Conservation (phyloP, 768 basidiomycete species). For the Floccularia luteovirens region DNA sequence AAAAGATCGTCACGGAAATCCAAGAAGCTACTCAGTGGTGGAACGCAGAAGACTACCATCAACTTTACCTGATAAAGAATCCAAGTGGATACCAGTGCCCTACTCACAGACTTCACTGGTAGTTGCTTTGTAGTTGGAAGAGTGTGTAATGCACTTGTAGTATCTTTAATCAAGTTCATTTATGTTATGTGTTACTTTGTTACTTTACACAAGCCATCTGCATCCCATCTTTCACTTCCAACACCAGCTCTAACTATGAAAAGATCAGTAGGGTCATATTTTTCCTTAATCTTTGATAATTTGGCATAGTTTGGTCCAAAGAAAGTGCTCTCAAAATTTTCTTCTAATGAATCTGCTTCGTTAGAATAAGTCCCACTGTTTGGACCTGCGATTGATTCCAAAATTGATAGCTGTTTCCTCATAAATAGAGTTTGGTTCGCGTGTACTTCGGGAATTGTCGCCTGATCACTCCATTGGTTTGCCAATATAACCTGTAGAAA, state of each 20-base stretch:
- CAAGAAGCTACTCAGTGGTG: conserved; percentile 69
- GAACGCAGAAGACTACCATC: conserved; percentile 79
- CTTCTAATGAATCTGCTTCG: conserved; percentile 22
- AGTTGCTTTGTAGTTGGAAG: too few relatives aligned
- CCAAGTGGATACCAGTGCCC: conserved; percentile 90
- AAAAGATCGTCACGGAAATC: conserved; percentile 78
- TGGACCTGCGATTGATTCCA: conserved; percentile 16
- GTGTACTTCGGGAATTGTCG: conserved; percentile 10
- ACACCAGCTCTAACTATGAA: conserved; percentile 23
- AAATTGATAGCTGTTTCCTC: conserved; percentile 14
- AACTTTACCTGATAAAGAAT: conserved; percentile 78
- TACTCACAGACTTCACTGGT: conserved; percentile 84
- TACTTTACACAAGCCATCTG: conserved; percentile 17
- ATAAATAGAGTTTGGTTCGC: conserved; percentile 14
- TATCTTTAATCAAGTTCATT: not conserved
- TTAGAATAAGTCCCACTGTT: conserved; percentile 24
- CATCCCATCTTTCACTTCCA: conserved; percentile 23
- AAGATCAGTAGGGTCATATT: conserved; percentile 21
- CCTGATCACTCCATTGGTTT: conserved; percentile 9
- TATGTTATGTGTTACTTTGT: too few relatives aligned
- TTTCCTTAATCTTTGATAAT: conserved; percentile 17
- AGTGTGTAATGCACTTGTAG: too few relatives aligned
- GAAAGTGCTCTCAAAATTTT: conserved; percentile 20
- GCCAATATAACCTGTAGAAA: conserved; percentile 9
- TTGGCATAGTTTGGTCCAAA: conserved; percentile 23